Evolutionary conservation across 1,139 yeast species (phyloP), one percentile per base, ranked within the genome.

Genomic region (Magnusiomyces fungicola): DNA sequence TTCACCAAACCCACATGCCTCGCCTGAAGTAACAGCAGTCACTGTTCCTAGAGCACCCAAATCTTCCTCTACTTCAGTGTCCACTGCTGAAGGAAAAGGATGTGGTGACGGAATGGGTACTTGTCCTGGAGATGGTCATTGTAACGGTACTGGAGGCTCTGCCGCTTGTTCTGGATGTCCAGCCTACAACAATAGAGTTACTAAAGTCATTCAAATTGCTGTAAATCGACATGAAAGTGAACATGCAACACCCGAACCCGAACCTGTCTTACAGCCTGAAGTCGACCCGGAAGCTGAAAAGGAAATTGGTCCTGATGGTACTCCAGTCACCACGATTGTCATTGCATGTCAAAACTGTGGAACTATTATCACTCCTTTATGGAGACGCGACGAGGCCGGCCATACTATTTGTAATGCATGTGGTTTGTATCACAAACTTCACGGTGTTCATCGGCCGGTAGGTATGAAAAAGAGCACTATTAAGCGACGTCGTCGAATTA

Each of bases 331-430:
- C 27, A 69, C 57, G 23, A 54, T 80, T 50, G 84, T 83, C 2
- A 78, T 83, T 25, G 87, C 90, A 0, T 86, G 95, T 64, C 82
- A 76, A 58, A 87, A 87, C 68, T 87, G 96, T 68, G 81, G 79
- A 10, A 83, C 92, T 19, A 84, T 92, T 6, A 83, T 85, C 55
- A 87, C 96, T 0, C 95, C 96, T 0, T 70, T 87, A 16, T 87
- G 96, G 96, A 73, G 96, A 61, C 71, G 95, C 56, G 90, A 86
- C 59, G 88, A 81, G 53, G 75, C 73, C 5, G 95, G 95, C 0
- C 80, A 83, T 57, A 82, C 92, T 33, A 84, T 86, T 34, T 87
- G 96, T 70, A 87, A 87, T 61, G 95, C 95, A 0, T 86, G 96
- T 68, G 96, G 95, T 1, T 70, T 87, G 39, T 87, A 87, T 65